Conservation (phyloP, 1,284 basidiomycete species). For the Melampsora larici-populina region DNA sequence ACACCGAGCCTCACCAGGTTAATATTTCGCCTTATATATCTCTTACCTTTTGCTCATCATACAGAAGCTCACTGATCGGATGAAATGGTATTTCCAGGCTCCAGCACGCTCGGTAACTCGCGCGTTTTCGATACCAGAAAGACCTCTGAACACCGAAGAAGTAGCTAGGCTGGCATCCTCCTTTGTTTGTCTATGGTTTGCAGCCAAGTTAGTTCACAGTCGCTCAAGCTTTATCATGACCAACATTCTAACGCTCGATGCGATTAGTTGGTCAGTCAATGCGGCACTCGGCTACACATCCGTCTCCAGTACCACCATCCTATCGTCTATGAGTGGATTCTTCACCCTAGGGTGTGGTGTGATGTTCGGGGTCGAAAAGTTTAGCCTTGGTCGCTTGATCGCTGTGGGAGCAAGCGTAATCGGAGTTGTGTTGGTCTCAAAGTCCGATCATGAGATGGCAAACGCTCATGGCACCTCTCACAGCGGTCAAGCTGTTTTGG, state of each 20-base stretch:
- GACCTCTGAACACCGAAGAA: slow-evolving; percentile 15
- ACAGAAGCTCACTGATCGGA: not conserved
- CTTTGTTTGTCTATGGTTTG: slow-evolving; percentile 70
- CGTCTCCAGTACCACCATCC: slow-evolving; percentile 83
- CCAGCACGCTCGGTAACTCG: slow-evolving; percentile 44
- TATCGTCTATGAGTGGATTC: slow-evolving; percentile 83
- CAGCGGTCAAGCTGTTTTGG: slow-evolving; percentile 50
- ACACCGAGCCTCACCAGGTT: not conserved
- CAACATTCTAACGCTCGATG: not conserved
- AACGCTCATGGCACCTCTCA: not conserved
- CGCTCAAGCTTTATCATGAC: not conserved
- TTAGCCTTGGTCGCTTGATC: slow-evolving; percentile 71
- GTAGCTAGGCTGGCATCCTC: slow-evolving; percentile 16
- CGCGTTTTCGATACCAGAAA: slow-evolving; percentile 11
- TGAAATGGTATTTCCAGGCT: slow-evolving; percentile 54
- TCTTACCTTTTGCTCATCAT: not conserved
- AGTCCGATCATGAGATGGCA: slow-evolving; percentile 22
- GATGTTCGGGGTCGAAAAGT: slow-evolving; percentile 74
- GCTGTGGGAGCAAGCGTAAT: slow-evolving; percentile 62
- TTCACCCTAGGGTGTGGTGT: slow-evolving; percentile 85
- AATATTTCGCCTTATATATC: not conserved
- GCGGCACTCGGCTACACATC: slow-evolving; percentile 76
- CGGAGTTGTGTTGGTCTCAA: slow-evolving; percentile 38
- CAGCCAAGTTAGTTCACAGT: slow-evolving; percentile 64
- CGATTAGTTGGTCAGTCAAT: slow-evolving; percentile 68